Evolutionary conservation across 305 asterid genomes (phyloP).

Genomic region (Stenogyne calaminthoides): DNA sequence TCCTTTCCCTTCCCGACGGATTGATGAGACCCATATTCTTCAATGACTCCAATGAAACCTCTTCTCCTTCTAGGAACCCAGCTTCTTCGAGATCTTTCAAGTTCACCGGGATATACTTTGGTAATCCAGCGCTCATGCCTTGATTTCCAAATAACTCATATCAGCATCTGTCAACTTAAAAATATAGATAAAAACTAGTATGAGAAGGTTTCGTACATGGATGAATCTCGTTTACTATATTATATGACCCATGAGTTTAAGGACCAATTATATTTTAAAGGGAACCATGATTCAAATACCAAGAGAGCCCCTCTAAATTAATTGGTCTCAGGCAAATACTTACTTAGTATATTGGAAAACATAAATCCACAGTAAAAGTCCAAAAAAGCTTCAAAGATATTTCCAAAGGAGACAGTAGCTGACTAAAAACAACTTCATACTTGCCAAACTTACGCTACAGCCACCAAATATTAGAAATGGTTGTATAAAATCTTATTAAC

Average conservation of each 20-base stretch:
- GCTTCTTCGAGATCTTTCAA: conserved; percentile 78
- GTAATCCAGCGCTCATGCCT: conserved; percentile 97
- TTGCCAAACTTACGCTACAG: not conserved
- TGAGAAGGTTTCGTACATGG: too few relatives aligned
- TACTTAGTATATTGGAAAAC: not conserved
- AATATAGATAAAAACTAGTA: too few relatives aligned
- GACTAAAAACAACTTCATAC: not conserved
- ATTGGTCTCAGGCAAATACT: not conserved
- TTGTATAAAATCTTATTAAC: not conserved
- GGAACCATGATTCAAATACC: too few relatives aligned
- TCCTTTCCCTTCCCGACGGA: conserved; percentile 96
- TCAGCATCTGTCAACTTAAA: not conserved
- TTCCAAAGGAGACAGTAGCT: not conserved
- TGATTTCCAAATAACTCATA: conserved; percentile 7
- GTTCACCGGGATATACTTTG: conserved; percentile 88
- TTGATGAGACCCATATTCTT: conserved; percentile 81
- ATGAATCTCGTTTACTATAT: too few relatives aligned
- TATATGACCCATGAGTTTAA: too few relatives aligned
- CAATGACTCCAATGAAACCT: conserved; percentile 88
- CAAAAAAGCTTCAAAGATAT: not conserved
- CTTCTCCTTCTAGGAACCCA: conserved; percentile 90
- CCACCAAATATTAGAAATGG: not conserved
- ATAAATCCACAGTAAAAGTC: not conserved
- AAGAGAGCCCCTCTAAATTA: not conserved
- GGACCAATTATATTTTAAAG: too few relatives aligned